Conservation (phyloP, 371 early-diverging fungal species). For the Apophysomyces elegans region DNA sequence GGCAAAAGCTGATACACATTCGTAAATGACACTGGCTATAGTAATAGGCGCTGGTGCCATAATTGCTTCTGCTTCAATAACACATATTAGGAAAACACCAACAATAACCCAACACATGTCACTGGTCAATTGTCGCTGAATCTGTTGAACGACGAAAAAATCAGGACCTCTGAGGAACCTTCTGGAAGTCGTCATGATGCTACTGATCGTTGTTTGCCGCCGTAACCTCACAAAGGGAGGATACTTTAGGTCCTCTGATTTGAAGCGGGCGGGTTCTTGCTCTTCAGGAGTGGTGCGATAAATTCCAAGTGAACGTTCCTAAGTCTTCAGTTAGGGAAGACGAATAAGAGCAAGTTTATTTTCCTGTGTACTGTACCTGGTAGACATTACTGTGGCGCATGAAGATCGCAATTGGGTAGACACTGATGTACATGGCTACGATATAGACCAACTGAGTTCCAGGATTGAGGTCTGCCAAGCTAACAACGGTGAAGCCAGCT, state of each 20-base stretch:
- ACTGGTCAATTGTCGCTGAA: conserved; percentile 51
- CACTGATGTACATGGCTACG: conserved; percentile 59
- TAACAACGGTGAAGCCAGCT: conserved; percentile 52
- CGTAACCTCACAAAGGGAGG: conserved; percentile 33
- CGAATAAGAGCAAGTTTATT: not conserved
- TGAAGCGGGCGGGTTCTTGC: conserved; percentile 27
- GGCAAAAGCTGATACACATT: conserved; percentile 55
- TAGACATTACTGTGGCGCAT: conserved; percentile 58
- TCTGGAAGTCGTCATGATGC: conserved; percentile 40
- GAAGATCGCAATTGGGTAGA: conserved; percentile 56
- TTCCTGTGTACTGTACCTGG: conserved; percentile 31
- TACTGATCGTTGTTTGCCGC: conserved; percentile 40
- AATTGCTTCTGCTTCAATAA: conserved; percentile 36
- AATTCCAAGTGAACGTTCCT: conserved; percentile 56
- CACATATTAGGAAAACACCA: conserved; percentile 40
- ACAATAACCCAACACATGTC: conserved; percentile 54
- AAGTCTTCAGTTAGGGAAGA: not conserved
- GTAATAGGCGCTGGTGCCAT: conserved; percentile 46
- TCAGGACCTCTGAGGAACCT: conserved; percentile 44
- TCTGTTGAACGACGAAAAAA: conserved; percentile 52
- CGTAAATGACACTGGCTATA: conserved; percentile 44
- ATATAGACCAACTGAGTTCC: conserved; percentile 50
- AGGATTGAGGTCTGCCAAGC: conserved; percentile 48
- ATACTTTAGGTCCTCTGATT: conserved; percentile 21
- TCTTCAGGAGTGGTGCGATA: conserved; percentile 32